phyloP scores from a whole-genome alignment of 2,329 filamentous ascomycete genomes.

The Macrophomina pseudophaseolina region DNA sequence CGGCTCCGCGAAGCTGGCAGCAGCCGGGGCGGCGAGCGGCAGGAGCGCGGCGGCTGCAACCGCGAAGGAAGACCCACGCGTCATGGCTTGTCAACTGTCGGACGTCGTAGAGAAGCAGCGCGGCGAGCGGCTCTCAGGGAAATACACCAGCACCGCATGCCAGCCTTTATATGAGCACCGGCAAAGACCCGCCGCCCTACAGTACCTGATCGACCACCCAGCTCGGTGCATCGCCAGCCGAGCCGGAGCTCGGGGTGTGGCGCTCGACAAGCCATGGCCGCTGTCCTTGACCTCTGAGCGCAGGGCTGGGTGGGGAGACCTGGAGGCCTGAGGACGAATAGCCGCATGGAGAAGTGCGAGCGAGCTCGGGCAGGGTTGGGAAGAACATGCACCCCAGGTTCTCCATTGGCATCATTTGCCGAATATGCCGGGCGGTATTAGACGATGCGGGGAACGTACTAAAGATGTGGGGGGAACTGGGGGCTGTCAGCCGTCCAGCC shows the following conservation, averaged over 20 bases:
- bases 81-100: not conserved
- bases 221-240: conserved; percentile 7
- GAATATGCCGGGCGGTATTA: not conserved
- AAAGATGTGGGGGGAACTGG: conserved; percentile 6
- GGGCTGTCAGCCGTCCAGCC: not conserved
- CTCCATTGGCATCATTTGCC: not conserved
- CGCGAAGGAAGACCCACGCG: not conserved
- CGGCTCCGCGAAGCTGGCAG: conserved; percentile 15
- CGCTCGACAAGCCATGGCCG: not conserved
- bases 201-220: not conserved
- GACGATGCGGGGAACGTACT: not conserved
- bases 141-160: not conserved
- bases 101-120: not conserved
- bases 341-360: not conserved
- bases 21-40: conserved; percentile 1
- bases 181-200: not conserved
- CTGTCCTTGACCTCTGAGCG: not conserved
- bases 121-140: not conserved
- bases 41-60: not conserved
- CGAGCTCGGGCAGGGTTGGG: not conserved
- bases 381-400: not conserved
- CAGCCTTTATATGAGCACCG: not conserved
- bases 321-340: not conserved
- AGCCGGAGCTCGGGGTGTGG: conserved; percentile 3
- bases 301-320: too few species aligned